Conservation (phyloP, 1,284 basidiomycete species). For the Ganoderma lingzhi region DNA sequence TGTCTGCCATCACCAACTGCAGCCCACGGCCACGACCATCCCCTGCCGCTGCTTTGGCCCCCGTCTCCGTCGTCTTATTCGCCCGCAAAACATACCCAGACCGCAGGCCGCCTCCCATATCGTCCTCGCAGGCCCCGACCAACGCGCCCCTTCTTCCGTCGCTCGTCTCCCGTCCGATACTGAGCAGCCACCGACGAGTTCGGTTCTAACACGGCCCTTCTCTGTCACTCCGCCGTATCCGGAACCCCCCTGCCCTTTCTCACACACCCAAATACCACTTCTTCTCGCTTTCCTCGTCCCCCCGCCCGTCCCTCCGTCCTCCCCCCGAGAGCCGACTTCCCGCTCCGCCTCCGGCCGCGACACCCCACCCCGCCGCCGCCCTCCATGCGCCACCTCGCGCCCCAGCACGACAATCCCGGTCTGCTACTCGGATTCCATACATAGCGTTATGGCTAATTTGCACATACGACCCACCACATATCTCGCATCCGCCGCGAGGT, state of each 20-base stretch:
- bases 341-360: slow-evolving; percentile 6
- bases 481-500: background rate
- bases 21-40: slow-evolving; percentile 9
- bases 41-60: background rate
- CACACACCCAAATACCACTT: slow-evolving; percentile 21
- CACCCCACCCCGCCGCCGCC: background rate
- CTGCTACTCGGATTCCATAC: background rate
- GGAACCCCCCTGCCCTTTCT: slow-evolving; percentile 24
- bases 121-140: background rate
- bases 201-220: slow-evolving; percentile 33
- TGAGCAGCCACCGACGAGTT: slow-evolving; percentile 25
- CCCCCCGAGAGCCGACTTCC: slow-evolving; percentile 3
- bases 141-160: slow-evolving; percentile 18
- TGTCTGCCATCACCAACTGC: slow-evolving; percentile 20
- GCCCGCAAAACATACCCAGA: slow-evolving; percentile 13
- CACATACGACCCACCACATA: background rate
- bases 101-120: slow-evolving; percentile 8
- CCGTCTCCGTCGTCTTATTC: slow-evolving; percentile 8
- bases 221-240: slow-evolving; percentile 25
- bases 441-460: background rate
- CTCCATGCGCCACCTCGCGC: background rate
- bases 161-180: slow-evolving; percentile 24
- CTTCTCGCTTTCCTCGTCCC: slow-evolving; percentile 6
- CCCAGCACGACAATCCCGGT: background rate
- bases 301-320: background rate